Evolutionary conservation across 768 basidiomycete species (phyloP), one percentile per base, ranked within the genome.

Genomic region (Suillus placidus): DNA sequence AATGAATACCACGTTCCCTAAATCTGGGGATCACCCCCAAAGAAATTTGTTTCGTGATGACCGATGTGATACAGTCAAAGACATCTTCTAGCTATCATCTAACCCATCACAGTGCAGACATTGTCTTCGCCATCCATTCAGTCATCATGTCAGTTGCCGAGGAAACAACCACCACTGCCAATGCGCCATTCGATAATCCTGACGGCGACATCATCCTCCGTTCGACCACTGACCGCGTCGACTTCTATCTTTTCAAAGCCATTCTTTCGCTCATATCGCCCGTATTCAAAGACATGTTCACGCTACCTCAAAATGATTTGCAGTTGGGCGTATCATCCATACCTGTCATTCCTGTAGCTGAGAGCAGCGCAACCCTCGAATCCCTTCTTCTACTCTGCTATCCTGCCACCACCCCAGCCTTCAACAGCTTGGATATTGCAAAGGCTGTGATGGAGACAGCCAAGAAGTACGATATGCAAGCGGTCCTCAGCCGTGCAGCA

Each of bases 261-360:
- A 74, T 87, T 49, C 78, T 87, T 12, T 77, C 82, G 8, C 71
- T 84, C 13, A 78, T 82, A 0, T 87, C 86, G 2, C 78, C 82
- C 6, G 79, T 87, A 65, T 87, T 87, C 70, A 75, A 77, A 32
- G 75, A 76, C 64, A 81, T 84, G 74, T 81, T 87, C 66, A 73
- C 80, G 14, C 73, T 85, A 34, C 83, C 83, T 14, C 70, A 69
- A 54, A 43, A 49, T 62, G 76, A 81, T 1, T 23, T 37, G 6
- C 37, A 52, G 51, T 34, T 35, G 1, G 12, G 23, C 1, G 14
- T 13, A 26, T 54, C 60, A 4, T 37, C 65, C 4, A 18, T 49
- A 16, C 65, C 55, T 4, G 4, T 65, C 5, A 66, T 60, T 67
- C 12, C 64, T 30, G 64, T 74, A 0, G 20, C 68, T 1, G 77